Conservation (phyloP, 176 grass and related monocot genomes). For the Bolboschoenus planiculmis region DNA sequence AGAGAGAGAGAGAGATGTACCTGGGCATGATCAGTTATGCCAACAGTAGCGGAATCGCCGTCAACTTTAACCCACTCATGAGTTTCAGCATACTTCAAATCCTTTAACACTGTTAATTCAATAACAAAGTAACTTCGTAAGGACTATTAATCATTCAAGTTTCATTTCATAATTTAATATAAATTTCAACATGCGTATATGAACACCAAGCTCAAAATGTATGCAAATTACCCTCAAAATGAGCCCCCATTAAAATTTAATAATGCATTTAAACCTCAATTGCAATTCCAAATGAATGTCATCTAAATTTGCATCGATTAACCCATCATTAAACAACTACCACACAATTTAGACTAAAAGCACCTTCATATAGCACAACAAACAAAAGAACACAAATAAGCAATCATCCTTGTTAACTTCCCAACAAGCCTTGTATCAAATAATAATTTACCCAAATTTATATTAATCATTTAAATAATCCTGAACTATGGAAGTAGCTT, state of each 20-base stretch:
- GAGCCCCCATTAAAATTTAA: not conserved
- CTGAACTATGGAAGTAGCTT: not conserved
- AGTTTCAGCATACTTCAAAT: slow-evolving; percentile 83
- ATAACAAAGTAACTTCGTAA: slow-evolving; percentile 21
- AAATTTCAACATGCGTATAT: not conserved
- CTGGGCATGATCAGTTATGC: slow-evolving; percentile 99
- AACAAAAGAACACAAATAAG: not conserved
- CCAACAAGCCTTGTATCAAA: not conserved
- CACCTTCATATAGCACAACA: not conserved
- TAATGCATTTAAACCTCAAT: not conserved
- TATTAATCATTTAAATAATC: not conserved
- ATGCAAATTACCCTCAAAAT: not conserved
- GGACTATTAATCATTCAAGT: not conserved
- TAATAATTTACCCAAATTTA: not conserved
- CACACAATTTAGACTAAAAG: not conserved
- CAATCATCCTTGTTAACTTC: not conserved
- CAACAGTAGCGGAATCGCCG: slow-evolving; percentile 65
- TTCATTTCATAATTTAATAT: not conserved
- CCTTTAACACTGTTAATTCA: slow-evolving; percentile 60
- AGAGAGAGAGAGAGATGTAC: slow-evolving; percentile 1
- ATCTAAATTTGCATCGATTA: not conserved
- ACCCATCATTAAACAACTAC: not conserved
- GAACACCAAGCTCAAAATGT: not conserved
- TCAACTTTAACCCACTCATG: slow-evolving; percentile 96
- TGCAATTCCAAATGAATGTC: not conserved